Conservation (phyloP, 495 filamentous ascomycete species). For the Ramalina intermedia region DNA sequence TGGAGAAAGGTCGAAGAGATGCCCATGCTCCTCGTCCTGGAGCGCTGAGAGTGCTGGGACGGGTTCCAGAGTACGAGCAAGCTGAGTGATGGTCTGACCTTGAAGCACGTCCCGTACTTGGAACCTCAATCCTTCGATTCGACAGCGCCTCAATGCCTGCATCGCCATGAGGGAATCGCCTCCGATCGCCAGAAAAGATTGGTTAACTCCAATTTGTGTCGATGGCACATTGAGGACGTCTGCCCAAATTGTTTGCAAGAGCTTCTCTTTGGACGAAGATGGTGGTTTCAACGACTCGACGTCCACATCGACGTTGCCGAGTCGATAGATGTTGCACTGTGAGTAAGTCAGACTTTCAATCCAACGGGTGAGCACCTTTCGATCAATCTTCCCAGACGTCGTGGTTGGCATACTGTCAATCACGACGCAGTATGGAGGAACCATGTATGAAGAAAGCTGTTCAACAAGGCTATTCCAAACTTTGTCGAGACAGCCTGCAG, state of each 20-base stretch:
- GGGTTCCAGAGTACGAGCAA: background rate
- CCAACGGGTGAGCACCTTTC: no score
- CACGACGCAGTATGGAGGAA: background rate
- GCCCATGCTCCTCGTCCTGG: constrained; percentile 7
- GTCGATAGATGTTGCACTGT: no score
- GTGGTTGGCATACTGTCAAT: background rate
- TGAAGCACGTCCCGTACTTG: constrained; percentile 6
- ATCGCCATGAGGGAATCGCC: constrained; percentile 17
- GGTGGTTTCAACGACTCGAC: no score
- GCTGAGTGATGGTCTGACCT: no score
- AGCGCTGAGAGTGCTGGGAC: constrained; percentile 5
- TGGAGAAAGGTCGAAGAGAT: constrained; percentile 23
- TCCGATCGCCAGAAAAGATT: background rate
- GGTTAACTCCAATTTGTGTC: no score
- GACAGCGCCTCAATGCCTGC: constrained; percentile 1
- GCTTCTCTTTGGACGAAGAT: no score
- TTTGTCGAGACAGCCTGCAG: no score
- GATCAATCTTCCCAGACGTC: background rate
- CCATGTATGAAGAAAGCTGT: background rate
- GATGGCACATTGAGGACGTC: no score
- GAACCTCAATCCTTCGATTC: background rate
- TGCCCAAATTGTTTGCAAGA: no score
- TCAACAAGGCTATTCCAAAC: no score
- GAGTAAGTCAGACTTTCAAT: no score
- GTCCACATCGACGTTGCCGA: no score